A percentile compares a stretch with the other conserved stretches of the same genome.
These are phyloP conservation scores for Ogataea nitratoaversa DNA, from an alignment of 805 yeast species.

Conservation along the genomic window DNA sequence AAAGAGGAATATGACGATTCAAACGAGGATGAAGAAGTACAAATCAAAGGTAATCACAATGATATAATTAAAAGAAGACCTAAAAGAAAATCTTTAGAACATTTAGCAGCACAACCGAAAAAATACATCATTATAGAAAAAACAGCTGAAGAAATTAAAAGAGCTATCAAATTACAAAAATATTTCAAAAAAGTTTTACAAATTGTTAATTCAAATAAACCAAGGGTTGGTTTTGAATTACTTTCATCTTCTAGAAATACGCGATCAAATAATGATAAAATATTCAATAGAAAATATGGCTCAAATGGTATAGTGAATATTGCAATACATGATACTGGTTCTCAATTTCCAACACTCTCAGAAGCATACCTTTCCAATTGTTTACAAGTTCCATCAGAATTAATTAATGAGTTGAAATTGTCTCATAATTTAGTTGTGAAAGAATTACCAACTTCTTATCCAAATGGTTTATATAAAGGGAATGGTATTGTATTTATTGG, in stretches of 20 bases:
- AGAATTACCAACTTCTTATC: slow-evolving; percentile 33
- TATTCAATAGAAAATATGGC: slow-evolving; percentile 24
- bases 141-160: slow-evolving; percentile 14
- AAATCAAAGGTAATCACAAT: background rate
- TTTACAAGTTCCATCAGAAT: slow-evolving; percentile 41
- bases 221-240: slow-evolving; percentile 23
- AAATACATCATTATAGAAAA: slow-evolving; percentile 7
- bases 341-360: slow-evolving; percentile 37
- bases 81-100: no score
- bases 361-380: slow-evolving; percentile 50
- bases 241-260: background rate
- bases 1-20: no score
- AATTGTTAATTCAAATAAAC: slow-evolving; percentile 18
- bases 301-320: slow-evolving; percentile 25
- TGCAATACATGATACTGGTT: slow-evolving; percentile 28
- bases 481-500: slow-evolving; percentile 69
- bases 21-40: background rate
- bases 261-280: slow-evolving; percentile 2
- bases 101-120: background rate
- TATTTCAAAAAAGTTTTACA: slow-evolving; percentile 20
- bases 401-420: slow-evolving; percentile 39
- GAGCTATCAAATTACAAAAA: slow-evolving; percentile 17
- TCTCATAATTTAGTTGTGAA: slow-evolving; percentile 46
- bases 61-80: no score
- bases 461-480: slow-evolving; percentile 41